Evolutionary conservation across 2,329 filamentous ascomycete genomes (phyloP).

Genomic region (Nothophoma quercina): DNA sequence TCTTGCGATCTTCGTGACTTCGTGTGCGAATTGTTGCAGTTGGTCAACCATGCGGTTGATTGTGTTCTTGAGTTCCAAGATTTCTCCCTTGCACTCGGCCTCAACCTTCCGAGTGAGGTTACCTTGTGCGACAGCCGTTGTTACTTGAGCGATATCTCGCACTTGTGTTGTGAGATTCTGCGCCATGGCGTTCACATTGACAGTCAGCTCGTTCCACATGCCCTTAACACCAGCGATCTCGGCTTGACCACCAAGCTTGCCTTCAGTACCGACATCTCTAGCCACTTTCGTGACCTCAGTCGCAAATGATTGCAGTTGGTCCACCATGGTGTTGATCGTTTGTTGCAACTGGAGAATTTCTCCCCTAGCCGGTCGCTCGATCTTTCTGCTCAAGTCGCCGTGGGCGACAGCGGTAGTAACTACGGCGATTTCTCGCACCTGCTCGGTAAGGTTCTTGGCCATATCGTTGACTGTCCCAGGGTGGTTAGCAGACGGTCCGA

Average conservation of each 20-base stretch:
- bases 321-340: constrained; percentile 77
- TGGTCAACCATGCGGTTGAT: constrained; percentile 64
- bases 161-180: constrained; percentile 62
- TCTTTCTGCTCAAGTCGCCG: constrained; percentile 94
- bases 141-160: constrained; percentile 62
- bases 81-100: constrained; percentile 61
- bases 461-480: constrained; percentile 81
- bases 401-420: constrained; percentile 95
- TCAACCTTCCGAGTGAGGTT: constrained; percentile 61
- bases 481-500: constrained; percentile 39
- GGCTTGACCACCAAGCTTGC: constrained; percentile 69
- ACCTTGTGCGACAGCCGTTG: constrained; percentile 60
- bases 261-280: constrained; percentile 69
- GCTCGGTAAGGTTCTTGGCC: constrained; percentile 97
- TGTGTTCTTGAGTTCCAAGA: constrained; percentile 59
- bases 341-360: constrained; percentile 96
- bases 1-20: constrained; percentile 61
- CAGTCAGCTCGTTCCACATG: constrained; percentile 70
- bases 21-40: constrained; percentile 60
- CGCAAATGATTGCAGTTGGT: constrained; percentile 70
- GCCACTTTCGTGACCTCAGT: constrained; percentile 71
- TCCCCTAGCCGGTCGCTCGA: constrained; percentile 89
- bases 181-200: constrained; percentile 63
- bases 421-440: constrained; percentile 96
- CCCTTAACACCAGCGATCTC: constrained; percentile 71